phyloP scores from a whole-genome alignment of 2,329 filamentous ascomycete species.

The Sclerotinia minor region DNA sequence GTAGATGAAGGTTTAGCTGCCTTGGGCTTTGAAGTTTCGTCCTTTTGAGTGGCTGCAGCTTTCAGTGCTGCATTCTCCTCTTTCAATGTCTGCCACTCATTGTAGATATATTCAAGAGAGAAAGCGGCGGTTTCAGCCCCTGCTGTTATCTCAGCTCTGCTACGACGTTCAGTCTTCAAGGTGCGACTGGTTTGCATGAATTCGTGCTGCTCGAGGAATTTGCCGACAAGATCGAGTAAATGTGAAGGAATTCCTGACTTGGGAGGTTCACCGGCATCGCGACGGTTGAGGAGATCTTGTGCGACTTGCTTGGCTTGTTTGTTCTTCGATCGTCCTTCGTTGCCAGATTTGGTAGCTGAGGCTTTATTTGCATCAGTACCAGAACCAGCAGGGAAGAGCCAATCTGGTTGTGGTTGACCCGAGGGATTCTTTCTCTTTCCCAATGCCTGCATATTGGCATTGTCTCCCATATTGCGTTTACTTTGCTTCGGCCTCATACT shows the following conservation, averaged over 20 bases:
- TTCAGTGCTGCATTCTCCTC: slow-evolving; percentile 25
- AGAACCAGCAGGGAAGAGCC: slow-evolving; percentile 38
- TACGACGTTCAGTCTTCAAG: slow-evolving; percentile 62
- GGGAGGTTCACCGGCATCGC: slow-evolving; percentile 32
- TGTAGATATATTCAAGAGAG: slow-evolving; percentile 43
- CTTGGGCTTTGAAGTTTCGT: slow-evolving; percentile 30
- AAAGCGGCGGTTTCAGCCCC: slow-evolving; percentile 47
- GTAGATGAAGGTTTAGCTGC: slow-evolving; percentile 30
- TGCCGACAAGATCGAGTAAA: slow-evolving; percentile 65
- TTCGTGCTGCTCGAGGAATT: slow-evolving; percentile 66
- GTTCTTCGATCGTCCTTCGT: slow-evolving; percentile 30
- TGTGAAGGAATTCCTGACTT: slow-evolving; percentile 53
- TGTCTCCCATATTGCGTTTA: slow-evolving; percentile 33
- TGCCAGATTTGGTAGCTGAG: slow-evolving; percentile 28
- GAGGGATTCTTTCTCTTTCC: slow-evolving; percentile 37
- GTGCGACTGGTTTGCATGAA: slow-evolving; percentile 61
- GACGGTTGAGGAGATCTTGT: slow-evolving; percentile 37
- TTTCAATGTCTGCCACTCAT: slow-evolving; percentile 45
- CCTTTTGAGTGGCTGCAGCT: slow-evolving; percentile 21
- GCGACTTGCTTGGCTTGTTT: slow-evolving; percentile 40
- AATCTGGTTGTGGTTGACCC: slow-evolving; percentile 37
- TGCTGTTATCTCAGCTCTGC: slow-evolving; percentile 42
- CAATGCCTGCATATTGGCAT: slow-evolving; percentile 41
- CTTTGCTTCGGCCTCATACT: slow-evolving; percentile 17
- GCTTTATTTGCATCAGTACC: slow-evolving; percentile 29